Evolutionary conservation across 257 asterid species (phyloP).

Genomic region (Cordia subcordata): DNA sequence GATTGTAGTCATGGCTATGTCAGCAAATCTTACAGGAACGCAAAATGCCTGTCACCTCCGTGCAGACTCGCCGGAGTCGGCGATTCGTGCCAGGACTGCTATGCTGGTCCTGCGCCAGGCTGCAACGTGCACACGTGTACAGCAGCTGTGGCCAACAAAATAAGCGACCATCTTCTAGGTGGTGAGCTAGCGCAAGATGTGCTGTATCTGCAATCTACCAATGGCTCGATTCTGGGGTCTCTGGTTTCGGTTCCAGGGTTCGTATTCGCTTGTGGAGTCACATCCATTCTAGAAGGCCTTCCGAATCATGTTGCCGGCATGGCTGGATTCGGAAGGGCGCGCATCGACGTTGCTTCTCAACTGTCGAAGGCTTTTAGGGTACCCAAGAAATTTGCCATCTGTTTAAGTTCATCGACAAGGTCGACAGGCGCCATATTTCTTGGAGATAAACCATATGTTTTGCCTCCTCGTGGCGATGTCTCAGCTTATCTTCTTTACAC

Average conservation of each 20-base stretch:
- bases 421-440: slow-evolving; percentile 10
- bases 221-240: slow-evolving; percentile 32
- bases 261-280: slow-evolving; percentile 29
- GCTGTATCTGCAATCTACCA: slow-evolving; percentile 22
- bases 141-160: slow-evolving; percentile 15
- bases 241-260: slow-evolving; percentile 13
- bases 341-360: slow-evolving; percentile 24
- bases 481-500: slow-evolving; percentile 13
- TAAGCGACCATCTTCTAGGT: background rate
- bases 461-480: slow-evolving; percentile 2
- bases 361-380: slow-evolving; percentile 13
- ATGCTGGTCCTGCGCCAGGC: slow-evolving; percentile 22
- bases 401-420: slow-evolving; percentile 11
- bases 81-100: slow-evolving; percentile 15
- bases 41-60: slow-evolving; percentile 26
- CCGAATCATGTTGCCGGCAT: slow-evolving; percentile 26
- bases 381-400: slow-evolving; percentile 13
- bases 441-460: slow-evolving; percentile 11
- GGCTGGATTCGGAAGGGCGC: slow-evolving; percentile 31
- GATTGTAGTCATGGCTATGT: slow-evolving; percentile 26
- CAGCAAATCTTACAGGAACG: slow-evolving; percentile 33
- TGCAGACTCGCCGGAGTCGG: slow-evolving; percentile 28
- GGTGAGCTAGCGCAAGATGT: slow-evolving; percentile 36
- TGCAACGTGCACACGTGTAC: slow-evolving; percentile 34
- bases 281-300: slow-evolving; percentile 18